A percentile compares a stretch with the other conserved stretches of the same genome.
Evolutionary conservation across 176 grass and related monocot genomes (phyloP).

Genomic region (Musa schizocarpa): DNA sequence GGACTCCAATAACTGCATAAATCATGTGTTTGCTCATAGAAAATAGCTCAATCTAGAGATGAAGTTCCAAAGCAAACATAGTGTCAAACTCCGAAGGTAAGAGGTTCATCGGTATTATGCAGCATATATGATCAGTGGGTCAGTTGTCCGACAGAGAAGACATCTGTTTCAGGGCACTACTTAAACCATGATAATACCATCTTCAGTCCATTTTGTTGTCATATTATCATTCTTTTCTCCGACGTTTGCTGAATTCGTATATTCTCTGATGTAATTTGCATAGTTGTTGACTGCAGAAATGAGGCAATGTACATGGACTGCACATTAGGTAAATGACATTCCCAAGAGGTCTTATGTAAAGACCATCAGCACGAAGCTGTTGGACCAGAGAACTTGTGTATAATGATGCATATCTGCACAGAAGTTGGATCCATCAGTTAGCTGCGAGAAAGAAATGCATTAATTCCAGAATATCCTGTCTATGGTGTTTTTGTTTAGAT

Average conservation of each 20-base stretch:
- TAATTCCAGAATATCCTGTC: background rate
- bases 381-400: constrained; percentile 54
- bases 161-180: too few species aligned
- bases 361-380: constrained; percentile 66
- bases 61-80: too few species aligned
- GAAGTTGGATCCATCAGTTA: constrained; percentile 12
- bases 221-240: background rate
- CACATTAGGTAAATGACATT: constrained; percentile 97
- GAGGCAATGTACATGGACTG: constrained; percentile 59
- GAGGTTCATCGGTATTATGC: too few species aligned
- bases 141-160: too few species aligned
- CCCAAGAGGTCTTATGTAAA: constrained; percentile 69
- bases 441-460: constrained; percentile 3
- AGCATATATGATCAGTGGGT: too few species aligned
- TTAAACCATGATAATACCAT: background rate
- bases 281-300: constrained; percentile 60
- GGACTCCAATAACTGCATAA: too few species aligned
- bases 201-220: background rate
- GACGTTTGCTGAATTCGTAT: constrained; percentile 16
- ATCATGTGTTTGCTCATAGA: too few species aligned
- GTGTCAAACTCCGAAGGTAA: too few species aligned
- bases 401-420: constrained; percentile 57
- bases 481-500: background rate
- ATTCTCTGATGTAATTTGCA: constrained; percentile 47
- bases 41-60: too few species aligned